Conservation (phyloP, 2,329 filamentous ascomycete species). For the Falciphora oryzae region DNA sequence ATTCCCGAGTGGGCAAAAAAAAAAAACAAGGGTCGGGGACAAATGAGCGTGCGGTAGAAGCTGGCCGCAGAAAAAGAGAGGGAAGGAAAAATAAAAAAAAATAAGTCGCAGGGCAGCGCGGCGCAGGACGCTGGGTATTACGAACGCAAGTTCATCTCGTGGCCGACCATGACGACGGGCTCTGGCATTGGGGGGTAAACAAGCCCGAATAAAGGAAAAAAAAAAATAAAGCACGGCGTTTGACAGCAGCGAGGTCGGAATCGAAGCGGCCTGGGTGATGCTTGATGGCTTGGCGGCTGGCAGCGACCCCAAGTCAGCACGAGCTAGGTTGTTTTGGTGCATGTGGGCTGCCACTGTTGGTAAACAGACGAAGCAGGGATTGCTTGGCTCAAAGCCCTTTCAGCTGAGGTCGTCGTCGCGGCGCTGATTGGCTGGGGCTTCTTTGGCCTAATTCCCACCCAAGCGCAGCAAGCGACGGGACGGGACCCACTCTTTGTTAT, state of each 20-base stretch:
- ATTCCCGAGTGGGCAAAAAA: not conserved
- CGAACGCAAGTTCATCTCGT: not conserved
- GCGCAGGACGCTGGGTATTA: not conserved
- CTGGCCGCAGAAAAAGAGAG: not conserved
- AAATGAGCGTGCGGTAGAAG: slow-evolving; percentile 8
- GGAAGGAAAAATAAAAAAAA: not conserved
- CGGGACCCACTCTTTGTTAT: not conserved
- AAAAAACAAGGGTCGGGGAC: slow-evolving; percentile 5
- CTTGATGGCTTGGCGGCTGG: not conserved
- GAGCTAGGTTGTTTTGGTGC: not conserved
- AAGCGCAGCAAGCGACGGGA: no score
- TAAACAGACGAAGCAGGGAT: not conserved
- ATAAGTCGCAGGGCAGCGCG: not conserved
- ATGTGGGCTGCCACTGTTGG: not conserved
- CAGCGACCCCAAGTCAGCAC: not conserved
- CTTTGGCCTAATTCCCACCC: not conserved
- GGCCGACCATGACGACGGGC: not conserved
- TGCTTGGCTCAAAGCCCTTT: not conserved
- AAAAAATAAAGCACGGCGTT: not conserved
- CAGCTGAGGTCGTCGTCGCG: not conserved
- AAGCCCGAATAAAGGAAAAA: not conserved
- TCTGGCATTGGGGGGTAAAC: not conserved
- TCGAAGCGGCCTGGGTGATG: not conserved
- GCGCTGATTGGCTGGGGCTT: not conserved
- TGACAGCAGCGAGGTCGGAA: not conserved